These are phyloP conservation scores for Bathelium albidoporum DNA, from an alignment of 495 filamentous ascomycete species.

Conservation along the genomic window DNA sequence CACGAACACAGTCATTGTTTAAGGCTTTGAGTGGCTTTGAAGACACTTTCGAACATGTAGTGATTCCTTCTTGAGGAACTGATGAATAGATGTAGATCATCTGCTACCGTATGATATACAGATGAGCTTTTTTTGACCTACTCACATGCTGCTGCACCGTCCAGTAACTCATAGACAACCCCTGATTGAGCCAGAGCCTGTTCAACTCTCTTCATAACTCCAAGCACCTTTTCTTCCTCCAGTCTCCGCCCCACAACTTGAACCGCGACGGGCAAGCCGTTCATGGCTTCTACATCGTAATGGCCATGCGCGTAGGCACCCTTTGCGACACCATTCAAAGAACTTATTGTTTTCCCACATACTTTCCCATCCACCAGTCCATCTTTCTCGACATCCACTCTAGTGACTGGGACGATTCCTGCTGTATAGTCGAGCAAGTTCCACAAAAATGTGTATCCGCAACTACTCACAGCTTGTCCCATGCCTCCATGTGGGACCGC, in stretches of 20 bases:
- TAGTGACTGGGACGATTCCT: constrained; percentile 78
- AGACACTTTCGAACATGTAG: no score
- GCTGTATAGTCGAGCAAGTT: constrained; percentile 84
- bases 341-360: constrained; percentile 53
- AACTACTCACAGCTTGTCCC: constrained; percentile 74
- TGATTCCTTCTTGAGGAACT: no score
- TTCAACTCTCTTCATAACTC: constrained; percentile 71
- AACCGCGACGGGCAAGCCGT: constrained; percentile 75
- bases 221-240: constrained; percentile 87
- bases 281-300: constrained; percentile 76
- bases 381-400: constrained; percentile 64
- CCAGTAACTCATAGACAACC: constrained; percentile 53
- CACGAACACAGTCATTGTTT: no score
- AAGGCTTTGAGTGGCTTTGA: no score
- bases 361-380: constrained; percentile 45
- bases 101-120: no score
- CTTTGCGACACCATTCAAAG: constrained; percentile 63
- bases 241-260: constrained; percentile 78
- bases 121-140: no score
- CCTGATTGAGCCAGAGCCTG: constrained; percentile 54
- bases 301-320: constrained; percentile 65
- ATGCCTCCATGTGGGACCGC: constrained; percentile 83
- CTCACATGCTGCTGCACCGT: constrained; percentile 19
- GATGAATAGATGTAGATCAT: no score
- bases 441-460: constrained; percentile 93